These are phyloP conservation scores for Populus davidiana DNA, from an alignment of 345 rosid genomes.

Conservation along the genomic window DNA sequence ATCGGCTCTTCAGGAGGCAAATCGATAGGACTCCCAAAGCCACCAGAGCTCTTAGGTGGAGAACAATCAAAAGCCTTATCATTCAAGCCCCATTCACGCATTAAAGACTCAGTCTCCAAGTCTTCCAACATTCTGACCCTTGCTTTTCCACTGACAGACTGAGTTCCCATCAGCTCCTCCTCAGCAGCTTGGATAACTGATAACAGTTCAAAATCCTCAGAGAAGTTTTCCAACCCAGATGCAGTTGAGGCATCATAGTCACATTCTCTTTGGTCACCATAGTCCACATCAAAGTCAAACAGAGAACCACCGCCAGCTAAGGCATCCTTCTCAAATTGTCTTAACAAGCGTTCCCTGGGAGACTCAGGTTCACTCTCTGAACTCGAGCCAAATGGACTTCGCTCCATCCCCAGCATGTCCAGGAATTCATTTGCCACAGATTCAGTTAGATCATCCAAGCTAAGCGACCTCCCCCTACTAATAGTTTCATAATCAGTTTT, in stretches of 20 bases:
- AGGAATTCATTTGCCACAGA: constrained; percentile 78
- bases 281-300: constrained; percentile 50
- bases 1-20: constrained; percentile 51
- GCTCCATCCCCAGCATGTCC: constrained; percentile 75
- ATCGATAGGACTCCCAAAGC: constrained; percentile 60
- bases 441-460: constrained; percentile 54
- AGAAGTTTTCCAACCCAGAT: constrained; percentile 34
- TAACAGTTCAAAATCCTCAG: constrained; percentile 50
- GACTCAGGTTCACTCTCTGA: constrained; percentile 90
- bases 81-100: constrained; percentile 90
- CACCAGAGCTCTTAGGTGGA: constrained; percentile 46
- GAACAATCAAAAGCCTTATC: constrained; percentile 69
- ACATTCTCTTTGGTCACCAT: constrained; percentile 43
- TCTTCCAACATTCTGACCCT: constrained; percentile 70
- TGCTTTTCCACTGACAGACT: constrained; percentile 37
- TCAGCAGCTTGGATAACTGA: constrained; percentile 55
- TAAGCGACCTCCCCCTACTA: constrained; percentile 37
- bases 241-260: constrained; percentile 30
- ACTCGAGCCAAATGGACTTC: constrained; percentile 64
- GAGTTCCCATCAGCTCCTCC: constrained; percentile 52
- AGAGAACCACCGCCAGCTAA: constrained; percentile 60
- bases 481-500: constrained; percentile 29
- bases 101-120: constrained; percentile 77
- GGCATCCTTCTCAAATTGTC: constrained; percentile 82
- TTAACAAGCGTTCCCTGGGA: constrained; percentile 82